These are phyloP conservation scores for Cladosporium oxysporum DNA, from an alignment of 2,329 filamentous ascomycete genomes.

Conservation along the genomic window DNA sequence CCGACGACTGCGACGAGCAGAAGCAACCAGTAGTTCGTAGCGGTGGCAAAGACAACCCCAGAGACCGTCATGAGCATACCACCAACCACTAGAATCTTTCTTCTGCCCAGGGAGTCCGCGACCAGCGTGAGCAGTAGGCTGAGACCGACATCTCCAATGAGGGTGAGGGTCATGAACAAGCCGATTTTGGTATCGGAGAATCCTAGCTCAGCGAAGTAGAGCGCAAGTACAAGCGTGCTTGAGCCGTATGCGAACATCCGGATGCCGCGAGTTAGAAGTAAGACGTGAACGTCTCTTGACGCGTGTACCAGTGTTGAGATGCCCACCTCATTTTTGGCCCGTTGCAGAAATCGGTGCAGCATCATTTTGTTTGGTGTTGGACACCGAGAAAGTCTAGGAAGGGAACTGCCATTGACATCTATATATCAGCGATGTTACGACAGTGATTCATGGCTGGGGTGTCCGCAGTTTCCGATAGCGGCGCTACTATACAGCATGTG, in stretches of 20 bases:
- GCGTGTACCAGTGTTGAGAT: slow-evolving; percentile 47
- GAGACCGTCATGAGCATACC: slow-evolving; percentile 33
- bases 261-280: slow-evolving; percentile 41
- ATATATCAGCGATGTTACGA: background rate
- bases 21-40: slow-evolving; percentile 33
- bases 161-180: slow-evolving; percentile 39
- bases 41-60: slow-evolving; percentile 34
- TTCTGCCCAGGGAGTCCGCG: slow-evolving; percentile 35
- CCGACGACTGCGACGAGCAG: slow-evolving; percentile 37
- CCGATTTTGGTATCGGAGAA: slow-evolving; percentile 35
- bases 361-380: background rate
- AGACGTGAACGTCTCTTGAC: slow-evolving; percentile 53
- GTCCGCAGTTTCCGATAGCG: background rate
- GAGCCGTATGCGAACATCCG: slow-evolving; percentile 65
- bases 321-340: slow-evolving; percentile 46
- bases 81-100: slow-evolving; percentile 33
- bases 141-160: slow-evolving; percentile 37
- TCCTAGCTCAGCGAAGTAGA: slow-evolving; percentile 34
- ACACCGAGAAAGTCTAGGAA: background rate
- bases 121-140: slow-evolving; percentile 34
- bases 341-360: slow-evolving; percentile 10
- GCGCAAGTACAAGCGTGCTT: slow-evolving; percentile 36
- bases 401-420: background rate
- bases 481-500: background rate
- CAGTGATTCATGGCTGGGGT: background rate